Percentiles rank a stretch among this genome's conserved stretches.
Evolutionary conservation across 768 basidiomycete genomes (phyloP).

Genomic region (Xerocomellus intermedius): DNA sequence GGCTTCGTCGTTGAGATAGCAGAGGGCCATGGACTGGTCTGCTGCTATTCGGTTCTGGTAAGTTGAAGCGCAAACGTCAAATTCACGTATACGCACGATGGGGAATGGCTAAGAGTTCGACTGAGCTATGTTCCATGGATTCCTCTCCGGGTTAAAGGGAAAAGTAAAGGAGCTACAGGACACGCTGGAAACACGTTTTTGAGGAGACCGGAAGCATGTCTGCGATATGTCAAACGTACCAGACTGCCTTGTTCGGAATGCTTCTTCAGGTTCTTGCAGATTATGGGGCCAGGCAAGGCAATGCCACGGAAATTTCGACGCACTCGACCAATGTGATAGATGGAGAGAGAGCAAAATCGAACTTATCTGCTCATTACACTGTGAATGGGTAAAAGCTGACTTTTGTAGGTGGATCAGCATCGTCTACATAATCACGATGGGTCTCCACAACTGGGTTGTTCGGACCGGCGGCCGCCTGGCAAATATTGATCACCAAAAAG

Average conservation of each 20-base stretch:
- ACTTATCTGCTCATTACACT: background rate
- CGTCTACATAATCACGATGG: background rate
- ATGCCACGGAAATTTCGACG: conserved; percentile 24
- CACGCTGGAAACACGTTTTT: conserved; percentile 34
- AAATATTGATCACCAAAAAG: background rate
- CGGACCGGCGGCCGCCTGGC: background rate
- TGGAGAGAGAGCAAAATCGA: background rate
- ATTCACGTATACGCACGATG: conserved; percentile 18
- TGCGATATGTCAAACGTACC: conserved; percentile 21
- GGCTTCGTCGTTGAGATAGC: conserved; percentile 23
- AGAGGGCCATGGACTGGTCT: conserved; percentile 22
- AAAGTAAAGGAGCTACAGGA: conserved; percentile 10
- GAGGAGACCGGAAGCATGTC: conserved; percentile 11
- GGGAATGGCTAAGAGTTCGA: conserved; percentile 19
- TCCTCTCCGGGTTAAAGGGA: conserved; percentile 28
- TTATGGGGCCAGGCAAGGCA: conserved; percentile 5
- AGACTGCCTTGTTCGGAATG: conserved; percentile 19
- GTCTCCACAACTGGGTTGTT: background rate
- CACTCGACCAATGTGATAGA: conserved; percentile 6
- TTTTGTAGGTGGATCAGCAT: conserved; percentile 10
- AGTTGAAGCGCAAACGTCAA: background rate
- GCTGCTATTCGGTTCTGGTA: conserved; percentile 4
- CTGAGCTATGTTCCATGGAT: conserved; percentile 19
- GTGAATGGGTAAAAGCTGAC: conserved; percentile 9
- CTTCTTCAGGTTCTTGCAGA: conserved; percentile 3